Evolutionary conservation across 441 rosid genomes (phyloP), one percentile per base, ranked within the genome.

Genomic region (Corymbia citriodora): DNA sequence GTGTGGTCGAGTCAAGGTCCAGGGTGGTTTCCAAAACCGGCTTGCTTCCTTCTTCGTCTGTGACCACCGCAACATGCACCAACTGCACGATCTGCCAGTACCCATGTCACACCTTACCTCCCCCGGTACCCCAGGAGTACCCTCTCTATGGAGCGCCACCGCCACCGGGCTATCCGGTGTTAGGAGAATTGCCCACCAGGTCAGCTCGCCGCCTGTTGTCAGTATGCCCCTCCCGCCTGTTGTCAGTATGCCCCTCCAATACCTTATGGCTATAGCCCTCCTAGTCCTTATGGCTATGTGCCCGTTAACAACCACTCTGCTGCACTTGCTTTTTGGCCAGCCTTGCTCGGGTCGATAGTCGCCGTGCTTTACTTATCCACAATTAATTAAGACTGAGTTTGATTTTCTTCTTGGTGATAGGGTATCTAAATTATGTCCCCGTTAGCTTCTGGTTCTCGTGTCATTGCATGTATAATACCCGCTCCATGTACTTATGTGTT

Each of bases 241-340:
- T 94, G 96, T 91, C 90, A 89, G 57, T 74, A 92, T 45, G 91
- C 92, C 79, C 93, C 96, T 81, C 96, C 96, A 16, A 90, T 91
- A 40, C 95, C 96, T 89, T 90, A 89, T 49, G 94, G 70, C 57
- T 55, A 87, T 55, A 31, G 93, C 61, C 94, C 94, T 72, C 92
- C 94, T 68, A 87, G 52, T 88, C 95, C 96, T 89, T 90, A 89
- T 40, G 94, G 70, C 57, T 55, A 87, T 33, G 14, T 87, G 18
- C 93, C 93, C n/a, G 52, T 48, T 17, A 88, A 89, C 8, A 88
- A 68, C 91, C 27, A 52, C 81, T 93, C 93, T 57, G 50, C 90
- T 79, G 15, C 88, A 7, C 52, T 33, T 81, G 81, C 87, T 18
- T 88, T 93, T 40, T 15, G 33, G 68, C 29, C 53, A n/a, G 55